A percentile compares a stretch with the other conserved stretches of the same genome.
Evolutionary conservation across 371 early-diverging fungal genomes (phyloP).

Genomic region (Actinomortierella wolfii): DNA sequence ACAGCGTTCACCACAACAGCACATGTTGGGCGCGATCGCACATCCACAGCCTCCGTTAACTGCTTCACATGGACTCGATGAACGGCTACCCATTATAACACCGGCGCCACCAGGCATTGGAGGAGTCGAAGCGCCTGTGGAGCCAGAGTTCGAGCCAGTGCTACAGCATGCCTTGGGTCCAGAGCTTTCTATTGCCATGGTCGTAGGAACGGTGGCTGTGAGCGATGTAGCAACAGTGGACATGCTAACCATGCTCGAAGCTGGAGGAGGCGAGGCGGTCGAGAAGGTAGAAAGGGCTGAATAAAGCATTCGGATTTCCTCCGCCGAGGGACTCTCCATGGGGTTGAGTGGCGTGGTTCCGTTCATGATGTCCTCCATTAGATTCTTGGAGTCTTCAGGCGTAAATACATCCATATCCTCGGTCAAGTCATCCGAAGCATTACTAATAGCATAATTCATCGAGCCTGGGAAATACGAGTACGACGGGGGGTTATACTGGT

Average conservation of each 20-base stretch:
- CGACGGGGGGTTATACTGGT: conserved; percentile 29
- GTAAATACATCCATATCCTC: conserved; percentile 26
- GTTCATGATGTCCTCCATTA: conserved; percentile 43
- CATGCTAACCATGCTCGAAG: neutral
- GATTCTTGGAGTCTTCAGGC: conserved; percentile 27
- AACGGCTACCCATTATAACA: too few species aligned
- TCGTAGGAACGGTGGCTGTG: too few species aligned
- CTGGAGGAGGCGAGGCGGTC: conserved; percentile 22
- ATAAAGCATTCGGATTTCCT: conserved; percentile 42
- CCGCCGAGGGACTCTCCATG: conserved; percentile 37
- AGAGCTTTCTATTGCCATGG: too few species aligned
- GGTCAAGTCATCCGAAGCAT: conserved; percentile 44
- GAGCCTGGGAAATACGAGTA: conserved; percentile 35
- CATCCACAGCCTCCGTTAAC: conserved; percentile 28
- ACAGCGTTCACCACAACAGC: conserved; percentile 44
- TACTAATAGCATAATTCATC: conserved; percentile 41
- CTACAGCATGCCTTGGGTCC: too few species aligned
- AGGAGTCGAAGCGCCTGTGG: too few species aligned
- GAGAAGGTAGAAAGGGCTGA: conserved; percentile 38
- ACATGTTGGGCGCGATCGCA: conserved; percentile 39
- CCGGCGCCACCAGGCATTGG: too few species aligned
- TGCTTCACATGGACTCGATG: neutral
- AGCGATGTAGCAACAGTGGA: too few species aligned
- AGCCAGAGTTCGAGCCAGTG: too few species aligned
- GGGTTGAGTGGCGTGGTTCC: conserved; percentile 36